Base-by-base conservation (phyloP, 805 yeast genomes). In the Maudiozyma bulderi region DNA sequence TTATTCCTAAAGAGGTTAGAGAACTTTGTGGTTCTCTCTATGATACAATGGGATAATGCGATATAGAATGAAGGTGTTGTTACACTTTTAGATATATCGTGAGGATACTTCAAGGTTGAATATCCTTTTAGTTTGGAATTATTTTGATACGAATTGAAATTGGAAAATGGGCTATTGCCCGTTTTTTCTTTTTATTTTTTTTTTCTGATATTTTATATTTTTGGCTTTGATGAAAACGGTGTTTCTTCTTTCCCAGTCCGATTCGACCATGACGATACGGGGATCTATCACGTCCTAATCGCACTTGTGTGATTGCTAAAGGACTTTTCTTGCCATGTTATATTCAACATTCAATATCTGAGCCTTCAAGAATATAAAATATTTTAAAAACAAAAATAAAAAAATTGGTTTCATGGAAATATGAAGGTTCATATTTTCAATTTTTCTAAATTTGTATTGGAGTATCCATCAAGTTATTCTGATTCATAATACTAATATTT, bases 191-290 rank as follows among this genome's bases (percentile, higher is more conserved):
- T 47, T 31, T 35, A 7, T 3, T 14, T 14, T 30, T 37, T 46
- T 37, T 5, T 41, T 47, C 28, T 32, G 32, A 33, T 45, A 32
- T 32, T 13, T 20, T 35, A 41, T 35, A 28, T 29, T 28, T 38
- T 47, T 59, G 65, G 68, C 70, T 56, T 51, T 67, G 76, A 72
- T 72, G 76, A 72, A 59, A 69, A 61, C 66, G 75, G 70, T 71
- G 86, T 79, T 73, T 71, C 89, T 84, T 84, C 90, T 84, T 84
- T 84, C 90, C 89, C 85, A 79, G 86, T 82, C 86, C 76, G 86
- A 80, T 72, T 79, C 90, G 93, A 84, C 90, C 82, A 82, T 84
- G 93, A 84, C 88, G 90, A 84, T 81, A 80, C 76, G 89, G 88
- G 77, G 61, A 59, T 62, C 69, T 68, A 60, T 58, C 67, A 61